phyloP scores from a whole-genome alignment of 306 rosid species.

The Vigna unguiculata region DNA sequence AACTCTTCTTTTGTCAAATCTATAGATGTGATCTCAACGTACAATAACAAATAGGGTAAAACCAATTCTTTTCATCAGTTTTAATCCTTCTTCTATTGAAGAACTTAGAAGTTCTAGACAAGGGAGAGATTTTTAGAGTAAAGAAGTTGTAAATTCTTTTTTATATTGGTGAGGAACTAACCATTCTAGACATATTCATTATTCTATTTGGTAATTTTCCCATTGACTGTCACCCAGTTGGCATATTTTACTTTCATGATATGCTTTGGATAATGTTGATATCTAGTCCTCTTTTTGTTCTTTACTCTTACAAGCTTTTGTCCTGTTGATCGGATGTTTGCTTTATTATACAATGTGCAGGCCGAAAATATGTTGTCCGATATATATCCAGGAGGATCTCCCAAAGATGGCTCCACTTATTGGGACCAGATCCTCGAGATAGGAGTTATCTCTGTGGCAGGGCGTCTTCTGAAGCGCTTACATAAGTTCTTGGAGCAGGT shows the following conservation, averaged over 20 bases:
- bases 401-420: conserved; percentile 81
- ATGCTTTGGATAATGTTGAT: conserved; percentile 23
- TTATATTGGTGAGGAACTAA: conserved; percentile 16
- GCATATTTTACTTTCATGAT: conserved; percentile 24
- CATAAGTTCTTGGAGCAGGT: conserved; percentile 95
- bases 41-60: conserved; percentile 6
- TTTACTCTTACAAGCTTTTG: conserved; percentile 38
- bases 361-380: conserved; percentile 92
- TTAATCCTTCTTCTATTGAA: background rate
- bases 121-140: conserved; percentile 8
- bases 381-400: conserved; percentile 95
- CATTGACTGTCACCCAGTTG: background rate
- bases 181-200: background rate
- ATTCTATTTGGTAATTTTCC: conserved; percentile 6
- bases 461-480: conserved; percentile 86
- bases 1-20: background rate
- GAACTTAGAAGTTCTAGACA: background rate
- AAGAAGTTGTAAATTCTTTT: conserved; percentile 16
- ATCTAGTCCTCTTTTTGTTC: conserved; percentile 3
- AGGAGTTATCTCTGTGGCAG: conserved; percentile 79
- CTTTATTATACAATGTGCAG: conserved; percentile 52
- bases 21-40: background rate
- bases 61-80: conserved; percentile 15
- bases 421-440: conserved; percentile 97
- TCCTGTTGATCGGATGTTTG: conserved; percentile 31